A percentile compares a stretch with the other conserved stretches of the same genome.
phyloP scores from a whole-genome alignment of 1,139 yeast species.

The Yamadazyma kanchanaburiensis region DNA sequence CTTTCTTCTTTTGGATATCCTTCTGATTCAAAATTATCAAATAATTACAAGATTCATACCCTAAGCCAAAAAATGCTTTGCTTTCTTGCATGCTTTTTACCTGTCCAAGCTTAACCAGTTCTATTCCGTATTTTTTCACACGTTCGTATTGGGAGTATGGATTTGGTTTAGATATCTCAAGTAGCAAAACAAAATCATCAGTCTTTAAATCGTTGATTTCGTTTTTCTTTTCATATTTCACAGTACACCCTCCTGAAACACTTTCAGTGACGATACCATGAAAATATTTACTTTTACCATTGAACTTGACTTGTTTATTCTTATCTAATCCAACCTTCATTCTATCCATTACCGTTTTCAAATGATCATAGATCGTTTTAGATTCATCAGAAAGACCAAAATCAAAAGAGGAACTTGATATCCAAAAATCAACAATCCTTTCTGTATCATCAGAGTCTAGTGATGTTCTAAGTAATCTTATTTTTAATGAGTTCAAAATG shows the following conservation, averaged over 20 bases:
- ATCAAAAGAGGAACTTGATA: conserved; percentile 1
- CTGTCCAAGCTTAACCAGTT: conserved; percentile 1
- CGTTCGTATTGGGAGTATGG: conserved; percentile 21
- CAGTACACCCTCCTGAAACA: neutral
- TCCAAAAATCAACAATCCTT: too few species aligned
- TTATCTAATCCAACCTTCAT: conserved; percentile 14
- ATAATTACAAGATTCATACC: conserved; percentile 3
- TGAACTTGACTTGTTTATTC: conserved; percentile 16
- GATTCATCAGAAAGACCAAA: conserved; percentile 1
- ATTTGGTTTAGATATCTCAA: conserved; percentile 30
- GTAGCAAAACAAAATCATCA: conserved; percentile 5
- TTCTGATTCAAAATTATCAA: conserved; percentile 1
- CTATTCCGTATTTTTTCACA: conserved; percentile 24
- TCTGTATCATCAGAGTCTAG: conserved; percentile 1
- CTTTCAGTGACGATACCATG: conserved; percentile 6
- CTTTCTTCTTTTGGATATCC: neutral
- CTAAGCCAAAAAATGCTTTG: neutral
- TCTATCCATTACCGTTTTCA: conserved; percentile 18
- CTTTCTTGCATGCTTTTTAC: neutral
- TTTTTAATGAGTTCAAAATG: conserved; percentile 1
- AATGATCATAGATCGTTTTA: conserved; percentile 14
- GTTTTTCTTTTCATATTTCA: neutral
- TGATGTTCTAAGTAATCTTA: neutral
- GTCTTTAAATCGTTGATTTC: neutral
- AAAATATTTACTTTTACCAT: conserved; percentile 31